Evolutionary conservation across 2,329 filamentous ascomycete genomes (phyloP).

Genomic region (Xylaria sp.): DNA sequence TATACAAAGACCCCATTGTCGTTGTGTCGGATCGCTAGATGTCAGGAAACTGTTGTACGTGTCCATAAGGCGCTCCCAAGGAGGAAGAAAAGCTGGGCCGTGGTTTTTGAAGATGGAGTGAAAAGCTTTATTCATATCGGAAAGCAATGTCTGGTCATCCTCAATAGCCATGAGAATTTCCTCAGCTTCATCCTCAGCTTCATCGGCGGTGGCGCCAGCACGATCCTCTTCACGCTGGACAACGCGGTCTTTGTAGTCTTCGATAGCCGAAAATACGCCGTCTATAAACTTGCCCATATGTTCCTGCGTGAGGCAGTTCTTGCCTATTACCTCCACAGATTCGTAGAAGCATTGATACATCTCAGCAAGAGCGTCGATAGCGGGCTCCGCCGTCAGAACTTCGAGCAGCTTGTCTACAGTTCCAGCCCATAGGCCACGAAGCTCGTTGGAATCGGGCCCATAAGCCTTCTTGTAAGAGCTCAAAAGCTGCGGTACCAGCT

Average conservation of each 20-base stretch:
- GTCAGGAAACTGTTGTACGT: conserved; percentile 89
- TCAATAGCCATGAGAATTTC: conserved; percentile 92
- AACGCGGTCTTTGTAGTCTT: conserved; percentile 93
- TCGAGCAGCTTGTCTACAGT: conserved; percentile 93
- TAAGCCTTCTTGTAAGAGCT: conserved; percentile 95
- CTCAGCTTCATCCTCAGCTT: conserved; percentile 89
- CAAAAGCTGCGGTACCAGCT: conserved; percentile 91
- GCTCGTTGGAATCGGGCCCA: conserved; percentile 80
- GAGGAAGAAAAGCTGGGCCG: conserved; percentile 81
- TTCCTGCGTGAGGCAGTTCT: conserved; percentile 78
- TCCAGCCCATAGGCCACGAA: conserved; percentile 83
- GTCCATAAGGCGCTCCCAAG: conserved; percentile 86
- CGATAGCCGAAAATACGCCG: conserved; percentile 83
- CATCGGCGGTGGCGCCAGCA: conserved; percentile 77
- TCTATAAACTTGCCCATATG: conserved; percentile 92
- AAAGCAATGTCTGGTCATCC: conserved; percentile 94
- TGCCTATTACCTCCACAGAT: conserved; percentile 92
- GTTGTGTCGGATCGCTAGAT: conserved; percentile 85
- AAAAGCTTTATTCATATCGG: conserved; percentile 99
- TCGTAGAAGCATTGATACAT: conserved; percentile 99
- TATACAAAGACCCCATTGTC: conserved; percentile 99
- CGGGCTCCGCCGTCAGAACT: conserved; percentile 91
- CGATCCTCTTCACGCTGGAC: conserved; percentile 85
- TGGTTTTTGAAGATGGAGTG: conserved; percentile 99
- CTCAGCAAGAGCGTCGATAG: conserved; percentile 94